A percentile compares a stretch with the other conserved stretches of the same genome.
These are phyloP conservation scores for Kwoniella mangroviensis DNA, from an alignment of 768 basidiomycete species.

Conservation along the genomic window DNA sequence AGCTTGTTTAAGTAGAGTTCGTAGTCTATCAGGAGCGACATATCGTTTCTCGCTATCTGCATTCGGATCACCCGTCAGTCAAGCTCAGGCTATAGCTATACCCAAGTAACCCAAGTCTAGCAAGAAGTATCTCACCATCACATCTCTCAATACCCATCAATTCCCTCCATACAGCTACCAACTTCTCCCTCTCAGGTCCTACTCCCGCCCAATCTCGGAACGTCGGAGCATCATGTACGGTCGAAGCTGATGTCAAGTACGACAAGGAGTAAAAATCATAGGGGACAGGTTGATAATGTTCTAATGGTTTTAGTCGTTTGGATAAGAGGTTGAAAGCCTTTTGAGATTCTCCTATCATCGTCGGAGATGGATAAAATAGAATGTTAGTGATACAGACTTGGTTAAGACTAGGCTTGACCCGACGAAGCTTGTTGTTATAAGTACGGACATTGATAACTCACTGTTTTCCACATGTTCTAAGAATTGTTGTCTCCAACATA, in stretches of 20 bases:
- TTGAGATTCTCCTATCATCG: conserved; percentile 42
- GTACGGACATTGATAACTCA: conserved; percentile 15
- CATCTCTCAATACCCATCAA: conserved; percentile 33
- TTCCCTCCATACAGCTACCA: conserved; percentile 49
- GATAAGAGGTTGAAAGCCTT: conserved; percentile 56
- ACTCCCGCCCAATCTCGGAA: conserved; percentile 55
- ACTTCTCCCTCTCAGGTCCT: conserved; percentile 47
- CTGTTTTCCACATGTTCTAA: conserved; percentile 54
- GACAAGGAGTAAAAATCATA: conserved; percentile 56
- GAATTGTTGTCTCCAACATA: conserved; percentile 55
- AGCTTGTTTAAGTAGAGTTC: conserved; percentile 50
- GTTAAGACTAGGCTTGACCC: no score
- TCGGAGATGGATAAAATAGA: no score
- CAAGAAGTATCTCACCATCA: conserved; percentile 18
- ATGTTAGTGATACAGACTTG: no score
- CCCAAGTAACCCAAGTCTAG: no score
- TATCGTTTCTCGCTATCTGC: conserved; percentile 17
- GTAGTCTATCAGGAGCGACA: conserved; percentile 36
- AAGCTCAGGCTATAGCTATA: no score
- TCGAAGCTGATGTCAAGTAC: conserved; percentile 55
- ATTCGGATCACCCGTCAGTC: background rate
- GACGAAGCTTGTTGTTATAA: no score
- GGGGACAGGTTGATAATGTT: conserved; percentile 56
- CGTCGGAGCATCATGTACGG: conserved; percentile 52
- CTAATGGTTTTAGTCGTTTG: conserved; percentile 56